Evolutionary conservation across 2,329 filamentous ascomycete genomes (phyloP), one percentile per base, ranked within the genome.

Genomic region (Fusarium neocosmosporiellum): DNA sequence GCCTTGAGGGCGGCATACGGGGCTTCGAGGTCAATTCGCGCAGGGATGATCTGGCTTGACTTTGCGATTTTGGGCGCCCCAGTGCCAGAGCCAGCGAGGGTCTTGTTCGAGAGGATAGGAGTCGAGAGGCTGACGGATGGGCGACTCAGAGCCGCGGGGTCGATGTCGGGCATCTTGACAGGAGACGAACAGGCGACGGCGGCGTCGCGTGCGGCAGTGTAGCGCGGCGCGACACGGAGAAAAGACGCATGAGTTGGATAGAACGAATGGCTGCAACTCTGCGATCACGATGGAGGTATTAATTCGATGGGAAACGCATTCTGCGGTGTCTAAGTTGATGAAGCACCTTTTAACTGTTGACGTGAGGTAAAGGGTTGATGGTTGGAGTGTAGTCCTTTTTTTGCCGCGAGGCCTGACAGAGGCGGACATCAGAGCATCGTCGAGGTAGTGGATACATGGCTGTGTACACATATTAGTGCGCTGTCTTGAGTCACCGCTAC

Each of bases 121-220:
- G 90, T 91, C 53, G 88, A 85, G 63, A 90, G 85, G 80, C 83
- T 87, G 80, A 87, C 81, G 55, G 89, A 83, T 70, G 89, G 88
- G 78, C 90, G 89, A 85, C 89, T 91, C 77, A 92, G 82, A 73
- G 90, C 90, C 84, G 90, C 89, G 78, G 90, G 90, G 85, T 92
- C 90, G 83, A 92, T 92, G 83, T 92, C 90, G 77, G 90, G 90
- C 90, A 92, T 92, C 74, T 77, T 79, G 78, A 75, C 70, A 69
- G 64, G 71, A 73, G 73, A 71, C 70, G 77, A 71, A 72, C 77
- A 75, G 78, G 74, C 75, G 77, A 76, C 77, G 69, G 75, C 77
- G 70, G 74, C 75, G 85, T 86, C 86, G 87, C 86, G 85, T 83
- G 83, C 84, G 80, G 80, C 81, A 78, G 77, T 79, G 71, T 72